Base-by-base conservation (phyloP, 208 protist genomes). In the Trypanosoma avium region DNA sequence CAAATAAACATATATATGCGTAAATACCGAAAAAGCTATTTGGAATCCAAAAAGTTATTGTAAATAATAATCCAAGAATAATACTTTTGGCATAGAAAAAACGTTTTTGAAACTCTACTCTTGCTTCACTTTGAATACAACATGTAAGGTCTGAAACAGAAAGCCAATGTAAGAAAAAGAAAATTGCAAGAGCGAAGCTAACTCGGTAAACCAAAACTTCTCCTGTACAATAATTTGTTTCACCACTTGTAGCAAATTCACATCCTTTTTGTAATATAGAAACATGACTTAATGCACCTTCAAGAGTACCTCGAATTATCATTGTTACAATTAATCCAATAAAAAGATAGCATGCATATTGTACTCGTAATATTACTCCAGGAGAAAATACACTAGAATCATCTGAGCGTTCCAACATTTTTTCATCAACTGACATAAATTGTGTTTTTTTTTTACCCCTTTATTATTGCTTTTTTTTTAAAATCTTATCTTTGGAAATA, bases 121-220 rank as follows among this genome's bases (percentile, higher is more conserved):
- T 69, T 24, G 85, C 70, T n/a, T 75, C 76, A 57, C 76, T 90
- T 24, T 73, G 22, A 33, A 97, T 64, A 57, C 92, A 97, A 73
- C 92, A 97, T 26, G 84, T 95, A 19, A 95, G 57, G 50, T 95
- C 86, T 2, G 88, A 95, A 32, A 94, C 86, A n/a, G 65, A 73
- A 15, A 94, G 57, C 72, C 77, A 89, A 61, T 97, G 92, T 12
- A 95, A 33, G 26, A 85, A 66, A 67, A 94, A 97, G 70, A 97
- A 95, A 8, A 92, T 3, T 9, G 73, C 55, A 30, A 93, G 77
- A 12, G 89, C 47, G 59, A 97, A 97, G 61, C 84, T 92, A 32
- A 94, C 67, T 27, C 92, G 81, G 76, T 95, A 97, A 46, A 82
- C 79, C 49, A 97, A 55, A 72, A 92, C 86, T 48, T 97, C 83